Evolutionary conservation across 2,329 filamentous ascomycete genomes (phyloP).

Genomic region (Periconia macrospinosa): DNA sequence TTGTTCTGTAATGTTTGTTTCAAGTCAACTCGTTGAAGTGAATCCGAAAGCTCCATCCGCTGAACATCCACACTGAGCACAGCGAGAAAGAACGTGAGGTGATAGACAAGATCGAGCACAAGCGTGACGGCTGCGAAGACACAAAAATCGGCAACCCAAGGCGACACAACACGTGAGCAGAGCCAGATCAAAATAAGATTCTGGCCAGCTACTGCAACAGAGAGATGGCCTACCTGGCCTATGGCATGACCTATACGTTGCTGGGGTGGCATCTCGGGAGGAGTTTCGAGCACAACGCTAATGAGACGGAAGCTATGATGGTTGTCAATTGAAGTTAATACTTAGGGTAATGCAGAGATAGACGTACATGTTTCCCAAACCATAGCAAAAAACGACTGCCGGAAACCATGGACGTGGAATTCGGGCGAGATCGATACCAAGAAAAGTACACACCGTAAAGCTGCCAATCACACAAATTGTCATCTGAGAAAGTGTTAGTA

Average conservation of each 20-base stretch:
- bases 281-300: slow-evolving; percentile 74
- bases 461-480: slow-evolving; percentile 74
- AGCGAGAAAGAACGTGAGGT: slow-evolving; percentile 78
- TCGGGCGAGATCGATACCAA: slow-evolving; percentile 73
- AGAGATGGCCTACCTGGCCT: slow-evolving; percentile 71
- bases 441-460: slow-evolving; percentile 75
- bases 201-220: slow-evolving; percentile 67
- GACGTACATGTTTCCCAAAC: slow-evolving; percentile 69
- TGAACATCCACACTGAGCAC: slow-evolving; percentile 79
- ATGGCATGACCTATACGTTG: slow-evolving; percentile 73
- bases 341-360: background rate
- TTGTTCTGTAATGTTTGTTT: slow-evolving; percentile 48
- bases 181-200: slow-evolving; percentile 68
- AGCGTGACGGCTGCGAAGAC: slow-evolving; percentile 75
- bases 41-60: slow-evolving; percentile 74
- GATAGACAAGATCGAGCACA: slow-evolving; percentile 75
- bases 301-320: slow-evolving; percentile 65
- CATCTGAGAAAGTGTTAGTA: slow-evolving; percentile 47
- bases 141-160: slow-evolving; percentile 74
- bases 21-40: slow-evolving; percentile 54
- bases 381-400: slow-evolving; percentile 74
- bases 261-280: slow-evolving; percentile 68
- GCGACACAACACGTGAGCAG: slow-evolving; percentile 68
- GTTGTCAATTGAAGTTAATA: slow-evolving; percentile 10
- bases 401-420: slow-evolving; percentile 77